A percentile compares a stretch with the other conserved stretches of the same genome.
Conservation (phyloP, 306 rosid species). For the Citrullus amarus region DNA sequence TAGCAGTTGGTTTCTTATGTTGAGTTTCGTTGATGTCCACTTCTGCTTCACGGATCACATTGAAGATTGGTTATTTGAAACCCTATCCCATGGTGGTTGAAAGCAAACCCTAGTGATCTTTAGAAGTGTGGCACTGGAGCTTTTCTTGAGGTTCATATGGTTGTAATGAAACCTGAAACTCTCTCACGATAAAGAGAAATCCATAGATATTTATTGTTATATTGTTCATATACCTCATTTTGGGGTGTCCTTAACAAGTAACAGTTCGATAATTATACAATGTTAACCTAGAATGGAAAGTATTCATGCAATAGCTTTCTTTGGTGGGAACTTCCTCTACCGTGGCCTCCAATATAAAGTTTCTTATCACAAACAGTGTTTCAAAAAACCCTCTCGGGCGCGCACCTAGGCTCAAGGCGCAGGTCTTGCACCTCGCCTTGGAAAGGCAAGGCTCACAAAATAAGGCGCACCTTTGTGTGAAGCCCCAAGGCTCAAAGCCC, state of each 20-base stretch:
- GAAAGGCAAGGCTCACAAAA: too few species aligned
- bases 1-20: neutral
- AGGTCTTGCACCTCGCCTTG: too few species aligned
- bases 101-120: neutral
- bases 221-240: neutral
- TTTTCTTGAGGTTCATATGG: neutral
- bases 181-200: neutral
- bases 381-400: too few species aligned
- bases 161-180: neutral
- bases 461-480: too few species aligned
- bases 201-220: neutral
- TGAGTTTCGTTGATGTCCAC: neutral
- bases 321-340: neutral
- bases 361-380: neutral
- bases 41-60: neutral
- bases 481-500: too few species aligned
- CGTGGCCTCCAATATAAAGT: neutral
- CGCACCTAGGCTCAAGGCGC: too few species aligned
- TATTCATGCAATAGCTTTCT: neutral
- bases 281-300: neutral
- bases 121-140: neutral
- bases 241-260: neutral
- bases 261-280: neutral
- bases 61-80: neutral
- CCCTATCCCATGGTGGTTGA: neutral